Conservation (phyloP, 345 rosid genomes). For the Gossypium herbaceum region DNA sequence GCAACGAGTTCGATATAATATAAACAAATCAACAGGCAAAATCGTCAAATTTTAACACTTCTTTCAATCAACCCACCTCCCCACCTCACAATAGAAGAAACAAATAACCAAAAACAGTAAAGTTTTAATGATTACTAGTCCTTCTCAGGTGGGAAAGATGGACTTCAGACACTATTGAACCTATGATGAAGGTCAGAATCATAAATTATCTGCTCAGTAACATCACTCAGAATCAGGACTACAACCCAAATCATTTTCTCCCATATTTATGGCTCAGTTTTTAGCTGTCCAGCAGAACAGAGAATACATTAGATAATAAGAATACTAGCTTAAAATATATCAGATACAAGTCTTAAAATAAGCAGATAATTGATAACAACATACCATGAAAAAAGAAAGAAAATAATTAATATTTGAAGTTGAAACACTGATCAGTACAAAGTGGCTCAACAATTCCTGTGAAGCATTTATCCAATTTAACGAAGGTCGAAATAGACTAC, state of each 20-base stretch:
- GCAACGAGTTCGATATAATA: background rate
- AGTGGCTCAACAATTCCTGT: background rate
- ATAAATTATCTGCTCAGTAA: background rate
- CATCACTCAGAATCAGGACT: background rate
- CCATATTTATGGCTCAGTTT: background rate
- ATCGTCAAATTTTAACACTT: background rate
- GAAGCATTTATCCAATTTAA: background rate
- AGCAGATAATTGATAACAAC: background rate
- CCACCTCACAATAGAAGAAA: background rate
- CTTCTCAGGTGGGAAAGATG: background rate
- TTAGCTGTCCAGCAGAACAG: too few relatives aligned
- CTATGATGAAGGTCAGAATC: background rate
- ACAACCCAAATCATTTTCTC: background rate
- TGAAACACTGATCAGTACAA: background rate
- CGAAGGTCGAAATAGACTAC: background rate
- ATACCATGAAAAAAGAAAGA: background rate
- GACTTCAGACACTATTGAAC: background rate
- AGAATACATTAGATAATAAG: background rate
- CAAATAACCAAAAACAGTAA: background rate
- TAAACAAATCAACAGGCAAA: background rate
- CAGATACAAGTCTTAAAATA: background rate
- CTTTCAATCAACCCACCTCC: background rate
- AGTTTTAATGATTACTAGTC: background rate
- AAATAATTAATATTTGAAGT: background rate
- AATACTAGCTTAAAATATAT: conserved; percentile 1